Evolutionary conservation across 306 rosid species (phyloP).

Genomic region (Corylus americana): DNA sequence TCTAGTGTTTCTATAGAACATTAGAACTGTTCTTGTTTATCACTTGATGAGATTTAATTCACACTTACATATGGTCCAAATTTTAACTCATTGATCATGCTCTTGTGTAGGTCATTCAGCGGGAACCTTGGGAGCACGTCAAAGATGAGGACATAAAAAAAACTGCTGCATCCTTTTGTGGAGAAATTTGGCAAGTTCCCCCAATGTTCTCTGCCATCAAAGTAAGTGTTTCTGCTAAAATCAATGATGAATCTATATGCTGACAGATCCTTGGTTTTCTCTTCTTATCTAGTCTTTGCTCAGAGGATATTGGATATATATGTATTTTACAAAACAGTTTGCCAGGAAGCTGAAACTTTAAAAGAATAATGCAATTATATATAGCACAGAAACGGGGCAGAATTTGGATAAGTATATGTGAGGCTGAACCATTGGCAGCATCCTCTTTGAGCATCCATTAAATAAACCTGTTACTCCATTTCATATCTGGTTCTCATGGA

Average conservation of each 20-base stretch:
- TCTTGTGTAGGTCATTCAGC: slow-evolving; percentile 82
- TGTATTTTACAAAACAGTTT: background rate
- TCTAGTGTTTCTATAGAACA: background rate
- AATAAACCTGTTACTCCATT: background rate
- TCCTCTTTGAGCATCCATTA: background rate
- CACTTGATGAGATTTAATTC: background rate
- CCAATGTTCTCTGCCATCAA: slow-evolving; percentile 99
- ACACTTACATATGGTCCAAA: background rate
- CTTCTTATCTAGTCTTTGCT: background rate
- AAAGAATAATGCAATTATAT: background rate
- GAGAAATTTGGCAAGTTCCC: slow-evolving; percentile 99
- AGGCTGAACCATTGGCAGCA: background rate
- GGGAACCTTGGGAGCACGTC: slow-evolving; percentile 99
- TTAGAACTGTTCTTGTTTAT: background rate
- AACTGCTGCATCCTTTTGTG: slow-evolving; percentile 68
- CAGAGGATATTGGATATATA: background rate
- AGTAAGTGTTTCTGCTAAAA: slow-evolving; percentile 49
- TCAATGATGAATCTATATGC: background rate
- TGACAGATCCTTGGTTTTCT: background rate
- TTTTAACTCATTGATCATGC: slow-evolving; percentile 28
- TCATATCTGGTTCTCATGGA: background rate
- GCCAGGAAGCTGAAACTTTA: background rate
- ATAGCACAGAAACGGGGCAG: background rate
- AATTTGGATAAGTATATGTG: background rate
- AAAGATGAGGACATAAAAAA: slow-evolving; percentile 83